phyloP scores from a whole-genome alignment of 2,329 filamentous ascomycete genomes.

The Fusarium tuaranense region DNA sequence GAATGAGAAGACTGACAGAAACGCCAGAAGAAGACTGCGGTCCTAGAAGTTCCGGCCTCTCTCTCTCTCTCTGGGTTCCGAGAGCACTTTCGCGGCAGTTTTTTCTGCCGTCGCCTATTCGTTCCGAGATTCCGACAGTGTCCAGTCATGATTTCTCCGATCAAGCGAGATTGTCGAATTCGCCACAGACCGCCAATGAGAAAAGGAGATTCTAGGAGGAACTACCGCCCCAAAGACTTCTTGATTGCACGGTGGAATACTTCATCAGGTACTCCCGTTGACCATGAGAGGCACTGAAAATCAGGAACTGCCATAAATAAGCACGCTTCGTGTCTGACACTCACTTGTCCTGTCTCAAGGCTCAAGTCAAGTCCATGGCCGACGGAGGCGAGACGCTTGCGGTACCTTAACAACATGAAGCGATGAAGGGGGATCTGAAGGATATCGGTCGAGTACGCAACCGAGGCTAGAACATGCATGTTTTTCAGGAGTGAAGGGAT shows the following conservation, averaged over 20 bases:
- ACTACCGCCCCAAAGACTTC: background rate
- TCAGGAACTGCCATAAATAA: too few relatives aligned
- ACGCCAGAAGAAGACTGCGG: background rate
- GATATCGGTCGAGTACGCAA: background rate
- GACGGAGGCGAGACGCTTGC: too few relatives aligned
- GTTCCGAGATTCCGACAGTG: background rate
- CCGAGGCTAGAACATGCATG: background rate
- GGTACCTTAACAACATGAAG: background rate
- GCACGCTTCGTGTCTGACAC: too few relatives aligned
- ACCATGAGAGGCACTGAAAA: too few relatives aligned
- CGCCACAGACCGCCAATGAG: background rate
- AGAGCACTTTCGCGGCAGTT: background rate
- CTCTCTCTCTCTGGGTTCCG: too few relatives aligned
- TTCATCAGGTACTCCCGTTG: background rate
- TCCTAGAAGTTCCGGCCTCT: background rate
- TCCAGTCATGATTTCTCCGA: background rate
- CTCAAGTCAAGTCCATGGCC: too few relatives aligned
- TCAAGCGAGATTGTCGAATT: background rate
- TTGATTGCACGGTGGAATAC: background rate
- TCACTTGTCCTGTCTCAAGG: too few relatives aligned
- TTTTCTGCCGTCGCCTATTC: background rate
- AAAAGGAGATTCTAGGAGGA: background rate
- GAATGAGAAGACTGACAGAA: background rate
- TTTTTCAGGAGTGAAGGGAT: background rate
- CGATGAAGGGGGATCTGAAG: background rate